Conservation (phyloP, 441 rosid genomes). For the Adansonia rubrostipa region DNA sequence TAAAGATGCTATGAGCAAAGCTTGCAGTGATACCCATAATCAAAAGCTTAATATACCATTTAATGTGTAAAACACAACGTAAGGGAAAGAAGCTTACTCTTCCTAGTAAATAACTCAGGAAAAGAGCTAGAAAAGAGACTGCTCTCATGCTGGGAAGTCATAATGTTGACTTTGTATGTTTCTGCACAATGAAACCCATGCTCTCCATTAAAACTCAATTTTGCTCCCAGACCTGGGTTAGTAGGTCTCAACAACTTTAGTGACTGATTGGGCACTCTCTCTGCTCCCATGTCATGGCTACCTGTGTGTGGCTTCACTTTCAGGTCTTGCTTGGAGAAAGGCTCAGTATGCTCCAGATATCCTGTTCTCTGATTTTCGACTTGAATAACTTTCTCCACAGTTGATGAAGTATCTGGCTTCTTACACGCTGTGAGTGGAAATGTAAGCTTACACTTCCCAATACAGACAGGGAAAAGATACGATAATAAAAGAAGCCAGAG, state of each 20-base stretch:
- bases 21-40: background rate
- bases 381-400: slow-evolving; percentile 36
- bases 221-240: slow-evolving; percentile 34
- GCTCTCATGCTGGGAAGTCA: slow-evolving; percentile 48
- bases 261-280: slow-evolving; percentile 42
- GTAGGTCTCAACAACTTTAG: slow-evolving; percentile 33
- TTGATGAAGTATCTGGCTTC: slow-evolving; percentile 38
- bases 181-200: slow-evolving; percentile 33
- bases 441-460: slow-evolving; percentile 27
- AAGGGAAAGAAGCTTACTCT: slow-evolving; percentile 37
- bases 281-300: slow-evolving; percentile 42
- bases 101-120: slow-evolving; percentile 53
- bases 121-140: slow-evolving; percentile 68
- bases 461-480: background rate
- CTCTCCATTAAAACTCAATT: slow-evolving; percentile 24
- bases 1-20: slow-evolving; percentile 23
- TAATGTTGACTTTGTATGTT: background rate
- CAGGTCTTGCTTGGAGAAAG: slow-evolving; percentile 37
- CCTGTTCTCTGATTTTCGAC: slow-evolving; percentile 33
- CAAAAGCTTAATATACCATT: slow-evolving; percentile 8
- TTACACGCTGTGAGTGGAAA: slow-evolving; percentile 38
- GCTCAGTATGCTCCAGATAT: slow-evolving; percentile 34
- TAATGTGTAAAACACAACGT: background rate
- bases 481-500: background rate
- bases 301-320: slow-evolving; percentile 38